Percentiles rank a stretch among this genome's conserved stretches.
phyloP scores from a whole-genome alignment of 495 filamentous ascomycete species.

The Aspergillus hancockii region DNA sequence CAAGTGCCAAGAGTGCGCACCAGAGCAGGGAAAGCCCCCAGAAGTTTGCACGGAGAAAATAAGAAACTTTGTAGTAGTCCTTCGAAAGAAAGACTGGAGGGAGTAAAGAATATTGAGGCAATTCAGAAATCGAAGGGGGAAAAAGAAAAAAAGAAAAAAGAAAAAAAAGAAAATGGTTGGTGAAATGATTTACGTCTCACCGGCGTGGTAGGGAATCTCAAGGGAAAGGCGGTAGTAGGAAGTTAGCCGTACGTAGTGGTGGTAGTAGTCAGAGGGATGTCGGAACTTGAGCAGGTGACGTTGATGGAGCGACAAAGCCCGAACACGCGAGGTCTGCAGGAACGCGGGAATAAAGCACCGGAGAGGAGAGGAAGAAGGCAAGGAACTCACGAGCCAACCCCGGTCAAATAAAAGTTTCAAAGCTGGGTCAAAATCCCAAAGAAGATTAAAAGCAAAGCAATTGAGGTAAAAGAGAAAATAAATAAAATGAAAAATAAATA shows the following conservation, averaged over 20 bases:
- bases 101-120: constrained; percentile 6
- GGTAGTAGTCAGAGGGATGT: constrained; percentile 18
- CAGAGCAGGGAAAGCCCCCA: constrained; percentile 15
- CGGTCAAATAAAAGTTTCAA: constrained; percentile 12
- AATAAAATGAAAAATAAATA: constrained; percentile 4
- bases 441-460: constrained; percentile 5
- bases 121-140: constrained; percentile 6
- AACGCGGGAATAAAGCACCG: constrained; percentile 36
- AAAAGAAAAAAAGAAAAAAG: constrained; percentile 13
- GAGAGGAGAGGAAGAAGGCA: constrained; percentile 22
- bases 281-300: constrained; percentile 32
- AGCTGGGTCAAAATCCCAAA: neutral
- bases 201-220: constrained; percentile 16
- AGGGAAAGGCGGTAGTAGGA: constrained; percentile 20
- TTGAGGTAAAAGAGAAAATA: constrained; percentile 10
- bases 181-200: constrained; percentile 21
- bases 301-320: constrained; percentile 37
- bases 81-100: constrained; percentile 10
- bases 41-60: constrained; percentile 11
- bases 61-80: constrained; percentile 4
- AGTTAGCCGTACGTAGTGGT: constrained; percentile 13
- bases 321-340: constrained; percentile 37
- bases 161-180: constrained; percentile 8
- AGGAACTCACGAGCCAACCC: constrained; percentile 24
- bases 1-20: constrained; percentile 29